These are phyloP conservation scores for Aphanomyces cochlioides DNA, from an alignment of 352 stramenopile genomes.

Conservation along the genomic window DNA sequence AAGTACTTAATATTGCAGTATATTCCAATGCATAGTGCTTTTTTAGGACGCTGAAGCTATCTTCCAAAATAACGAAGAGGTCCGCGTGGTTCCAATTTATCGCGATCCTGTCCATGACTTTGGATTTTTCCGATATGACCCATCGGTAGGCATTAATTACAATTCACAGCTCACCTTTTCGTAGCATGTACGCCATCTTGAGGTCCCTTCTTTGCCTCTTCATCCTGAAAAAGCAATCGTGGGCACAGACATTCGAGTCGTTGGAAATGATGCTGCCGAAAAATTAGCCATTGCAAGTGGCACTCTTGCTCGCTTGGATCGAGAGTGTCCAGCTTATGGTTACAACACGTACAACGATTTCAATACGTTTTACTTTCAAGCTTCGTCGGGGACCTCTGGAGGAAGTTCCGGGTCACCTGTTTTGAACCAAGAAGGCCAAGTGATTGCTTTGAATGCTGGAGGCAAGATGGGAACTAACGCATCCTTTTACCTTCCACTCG, in stretches of 20 bases:
- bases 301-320: conserved; percentile 88
- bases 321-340: conserved; percentile 85
- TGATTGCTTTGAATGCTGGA: conserved; percentile 89
- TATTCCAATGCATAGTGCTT: neutral
- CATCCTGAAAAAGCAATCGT: conserved; percentile 81
- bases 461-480: conserved; percentile 82
- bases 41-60: conserved; percentile 81
- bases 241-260: conserved; percentile 90
- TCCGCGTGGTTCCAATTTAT: conserved; percentile 89
- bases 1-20: conserved; percentile 35
- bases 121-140: conserved; percentile 89
- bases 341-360: conserved; percentile 92
- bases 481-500: conserved; percentile 88
- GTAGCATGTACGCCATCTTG: conserved; percentile 83
- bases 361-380: conserved; percentile 93
- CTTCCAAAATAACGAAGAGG: conserved; percentile 93
- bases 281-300: conserved; percentile 89
- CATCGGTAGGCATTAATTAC: conserved; percentile 40
- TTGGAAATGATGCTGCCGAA: conserved; percentile 91
- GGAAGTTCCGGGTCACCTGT: conserved; percentile 86
- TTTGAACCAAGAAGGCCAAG: conserved; percentile 81
- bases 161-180: neutral
- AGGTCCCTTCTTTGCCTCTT: conserved; percentile 70
- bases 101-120: conserved; percentile 92
- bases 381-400: conserved; percentile 78